Evolutionary conservation across 2,329 filamentous ascomycete genomes (phyloP).

Genomic region (Arthrobotrys sphaeroides): DNA sequence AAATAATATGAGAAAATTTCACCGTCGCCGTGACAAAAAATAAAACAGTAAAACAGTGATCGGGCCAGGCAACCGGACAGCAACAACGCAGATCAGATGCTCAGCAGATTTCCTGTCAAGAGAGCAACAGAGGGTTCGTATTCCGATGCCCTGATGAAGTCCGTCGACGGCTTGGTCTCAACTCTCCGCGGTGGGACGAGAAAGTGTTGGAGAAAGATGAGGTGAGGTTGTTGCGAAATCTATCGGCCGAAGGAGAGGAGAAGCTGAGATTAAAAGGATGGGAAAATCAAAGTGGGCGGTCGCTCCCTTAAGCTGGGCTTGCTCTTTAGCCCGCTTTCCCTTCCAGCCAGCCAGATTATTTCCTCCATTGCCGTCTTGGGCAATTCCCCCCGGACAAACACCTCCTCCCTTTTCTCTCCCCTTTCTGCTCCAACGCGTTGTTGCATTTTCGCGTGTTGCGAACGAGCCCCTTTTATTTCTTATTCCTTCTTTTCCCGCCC

Average conservation of each 20-base stretch:
- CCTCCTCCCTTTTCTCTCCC: no score
- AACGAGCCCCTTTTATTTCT: conserved; percentile 10
- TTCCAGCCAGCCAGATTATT: conserved; percentile 43
- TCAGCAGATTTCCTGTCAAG: not conserved
- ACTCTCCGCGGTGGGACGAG: conserved; percentile 15
- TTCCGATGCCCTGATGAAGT: not conserved
- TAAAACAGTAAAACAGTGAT: not conserved
- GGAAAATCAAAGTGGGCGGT: conserved; percentile 50
- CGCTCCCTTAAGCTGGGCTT: conserved; percentile 46
- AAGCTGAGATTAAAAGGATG: conserved; percentile 19
- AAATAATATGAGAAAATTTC: conserved; percentile 26
- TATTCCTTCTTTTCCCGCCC: not conserved
- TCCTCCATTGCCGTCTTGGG: conserved; percentile 23
- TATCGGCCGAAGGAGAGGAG: conserved; percentile 51
- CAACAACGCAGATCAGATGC: not conserved
- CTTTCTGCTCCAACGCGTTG: not conserved
- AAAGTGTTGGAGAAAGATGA: conserved; percentile 45
- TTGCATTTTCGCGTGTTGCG: conserved; percentile 1
- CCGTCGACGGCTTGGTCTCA: conserved; percentile 12
- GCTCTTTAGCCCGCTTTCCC: conserved; percentile 17
- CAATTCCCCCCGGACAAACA: conserved; percentile 12
- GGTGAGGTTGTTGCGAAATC: conserved; percentile 54
- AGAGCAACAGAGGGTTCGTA: not conserved
- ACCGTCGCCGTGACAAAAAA: conserved; percentile 3
- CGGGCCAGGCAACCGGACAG: no score